These are phyloP conservation scores for Bruguiera gymnorhiza DNA, from an alignment of 345 rosid genomes.

Conservation along the genomic window DNA sequence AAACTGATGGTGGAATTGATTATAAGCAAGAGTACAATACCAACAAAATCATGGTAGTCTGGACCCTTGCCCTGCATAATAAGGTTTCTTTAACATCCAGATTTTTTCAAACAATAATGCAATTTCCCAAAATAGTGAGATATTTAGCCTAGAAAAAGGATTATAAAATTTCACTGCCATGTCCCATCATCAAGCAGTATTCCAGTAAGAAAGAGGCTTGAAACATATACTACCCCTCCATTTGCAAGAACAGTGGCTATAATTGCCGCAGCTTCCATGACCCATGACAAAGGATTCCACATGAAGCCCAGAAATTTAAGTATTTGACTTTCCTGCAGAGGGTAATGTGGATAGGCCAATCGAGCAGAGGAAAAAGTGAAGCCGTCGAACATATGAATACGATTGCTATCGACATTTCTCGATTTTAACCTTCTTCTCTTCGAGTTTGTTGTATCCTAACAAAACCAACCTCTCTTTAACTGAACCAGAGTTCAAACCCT, in stretches of 20 bases:
- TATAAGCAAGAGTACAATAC: slow-evolving; percentile 40
- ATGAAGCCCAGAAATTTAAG: slow-evolving; percentile 58
- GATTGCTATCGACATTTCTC: background rate
- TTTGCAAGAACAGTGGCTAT: slow-evolving; percentile 66
- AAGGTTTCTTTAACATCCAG: background rate
- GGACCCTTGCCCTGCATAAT: slow-evolving; percentile 48
- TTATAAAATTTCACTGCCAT: too few relatives aligned
- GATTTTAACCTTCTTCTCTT: slow-evolving; percentile 34
- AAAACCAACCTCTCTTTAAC: slow-evolving; percentile 41
- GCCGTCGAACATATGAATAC: background rate
- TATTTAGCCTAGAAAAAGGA: too few relatives aligned
- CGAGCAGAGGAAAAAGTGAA: background rate
- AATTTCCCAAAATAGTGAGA: too few relatives aligned
- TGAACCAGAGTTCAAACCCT: slow-evolving; percentile 39
- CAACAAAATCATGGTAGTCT: slow-evolving; percentile 57
- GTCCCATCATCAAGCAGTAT: background rate
- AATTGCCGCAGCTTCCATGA: slow-evolving; percentile 73
- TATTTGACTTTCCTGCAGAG: slow-evolving; percentile 49
- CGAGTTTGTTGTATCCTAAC: slow-evolving; percentile 60
- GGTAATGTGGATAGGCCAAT: slow-evolving; percentile 9
- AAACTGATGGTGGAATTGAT: slow-evolving; percentile 66
- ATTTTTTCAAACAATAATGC: background rate
- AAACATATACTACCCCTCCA: slow-evolving; percentile 45
- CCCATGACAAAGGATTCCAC: slow-evolving; percentile 80
- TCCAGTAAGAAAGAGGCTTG: background rate